Percentiles rank a stretch among this genome's conserved stretches.
These are phyloP conservation scores for Entomophthora muscae DNA, from an alignment of 371 early-diverging fungal genomes.

Conservation along the genomic window DNA sequence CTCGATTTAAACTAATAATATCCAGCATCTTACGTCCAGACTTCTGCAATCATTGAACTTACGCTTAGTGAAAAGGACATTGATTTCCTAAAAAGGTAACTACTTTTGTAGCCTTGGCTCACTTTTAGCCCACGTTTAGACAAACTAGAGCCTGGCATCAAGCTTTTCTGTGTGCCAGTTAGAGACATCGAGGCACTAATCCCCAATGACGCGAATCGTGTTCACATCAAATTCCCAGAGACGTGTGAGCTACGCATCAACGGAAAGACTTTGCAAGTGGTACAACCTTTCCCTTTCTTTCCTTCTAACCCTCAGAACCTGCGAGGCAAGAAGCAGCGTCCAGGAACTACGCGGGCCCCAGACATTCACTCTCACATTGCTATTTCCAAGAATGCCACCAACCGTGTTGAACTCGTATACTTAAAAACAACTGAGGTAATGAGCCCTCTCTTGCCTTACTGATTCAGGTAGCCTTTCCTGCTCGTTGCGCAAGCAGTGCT, in stretches of 20 bases:
- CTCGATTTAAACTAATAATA: background rate
- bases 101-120: background rate
- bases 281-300: background rate
- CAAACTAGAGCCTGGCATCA: background rate
- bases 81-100: background rate
- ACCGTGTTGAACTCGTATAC: slow-evolving; percentile 1
- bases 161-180: background rate
- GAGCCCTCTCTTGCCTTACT: background rate
- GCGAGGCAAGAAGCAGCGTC: background rate
- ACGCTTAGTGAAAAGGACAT: background rate
- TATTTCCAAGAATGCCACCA: background rate
- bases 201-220: background rate
- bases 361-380: background rate
- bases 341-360: slow-evolving; percentile 1
- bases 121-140: background rate
- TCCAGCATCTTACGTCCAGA: background rate
- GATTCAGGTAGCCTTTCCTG: background rate
- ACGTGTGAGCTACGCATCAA: slow-evolving; percentile 3
- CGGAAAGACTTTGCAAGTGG: background rate
- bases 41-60: background rate
- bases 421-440: slow-evolving; percentile 5
- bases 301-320: background rate
- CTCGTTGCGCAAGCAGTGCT: background rate
- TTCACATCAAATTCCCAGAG: background rate
- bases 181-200: background rate